Percentiles rank a stretch among this genome's conserved stretches.
These are phyloP conservation scores for Tuber brumale DNA, from an alignment of 495 filamentous ascomycete genomes.

Conservation along the genomic window DNA sequence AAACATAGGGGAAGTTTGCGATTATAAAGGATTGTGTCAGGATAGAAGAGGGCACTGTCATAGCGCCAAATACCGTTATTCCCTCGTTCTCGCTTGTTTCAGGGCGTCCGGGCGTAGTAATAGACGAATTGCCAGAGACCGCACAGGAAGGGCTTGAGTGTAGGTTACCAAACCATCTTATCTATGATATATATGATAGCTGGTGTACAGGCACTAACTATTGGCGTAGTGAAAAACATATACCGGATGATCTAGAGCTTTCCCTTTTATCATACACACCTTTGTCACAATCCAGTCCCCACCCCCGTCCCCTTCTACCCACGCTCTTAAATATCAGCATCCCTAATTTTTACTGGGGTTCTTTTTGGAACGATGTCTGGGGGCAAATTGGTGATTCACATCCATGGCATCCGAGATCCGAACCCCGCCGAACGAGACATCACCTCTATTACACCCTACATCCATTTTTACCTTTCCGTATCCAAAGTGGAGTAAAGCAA, in stretches of 20 bases:
- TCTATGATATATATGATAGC: constrained; percentile 46
- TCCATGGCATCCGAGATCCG: background rate
- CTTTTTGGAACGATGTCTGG: background rate
- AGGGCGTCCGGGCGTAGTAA: constrained; percentile 69
- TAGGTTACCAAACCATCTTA: constrained; percentile 37
- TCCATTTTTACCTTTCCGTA: background rate
- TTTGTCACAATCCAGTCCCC: background rate
- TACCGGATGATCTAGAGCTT: constrained; percentile 35
- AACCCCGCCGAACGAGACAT: background rate
- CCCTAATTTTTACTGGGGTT: background rate
- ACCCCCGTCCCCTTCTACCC: background rate
- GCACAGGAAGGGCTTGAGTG: constrained; percentile 56
- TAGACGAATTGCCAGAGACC: constrained; percentile 81
- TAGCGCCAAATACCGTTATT: constrained; percentile 84
- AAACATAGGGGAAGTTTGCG: constrained; percentile 59
- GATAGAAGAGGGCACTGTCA: constrained; percentile 72
- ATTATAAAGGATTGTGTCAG: constrained; percentile 86
- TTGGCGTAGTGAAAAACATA: constrained; percentile 34
- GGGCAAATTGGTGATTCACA: background rate
- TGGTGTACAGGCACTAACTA: constrained; percentile 1
- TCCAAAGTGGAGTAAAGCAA: background rate
- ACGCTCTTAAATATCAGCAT: background rate
- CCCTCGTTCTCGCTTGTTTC: constrained; percentile 81
- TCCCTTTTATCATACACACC: background rate
- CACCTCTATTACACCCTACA: background rate